Evolutionary conservation across 2,329 filamentous ascomycete species (phyloP).

Genomic region (Hypoxylon sp.): DNA sequence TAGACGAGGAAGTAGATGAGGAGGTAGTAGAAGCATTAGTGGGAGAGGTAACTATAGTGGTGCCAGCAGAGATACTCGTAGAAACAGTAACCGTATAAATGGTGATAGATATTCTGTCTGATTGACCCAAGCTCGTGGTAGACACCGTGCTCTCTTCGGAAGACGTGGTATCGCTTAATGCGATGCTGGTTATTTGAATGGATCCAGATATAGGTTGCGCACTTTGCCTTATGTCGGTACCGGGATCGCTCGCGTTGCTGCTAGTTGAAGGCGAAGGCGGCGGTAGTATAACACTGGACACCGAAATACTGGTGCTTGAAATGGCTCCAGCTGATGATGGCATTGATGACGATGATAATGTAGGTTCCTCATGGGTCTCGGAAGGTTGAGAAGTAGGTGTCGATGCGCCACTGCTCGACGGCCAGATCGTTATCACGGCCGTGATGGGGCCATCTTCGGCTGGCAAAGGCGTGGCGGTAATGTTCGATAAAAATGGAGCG

Average conservation of each 20-base stretch:
- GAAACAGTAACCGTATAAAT: neutral
- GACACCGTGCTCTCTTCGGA: neutral
- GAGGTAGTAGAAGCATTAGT: neutral
- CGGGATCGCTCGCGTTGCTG: neutral
- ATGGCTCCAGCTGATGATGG: neutral
- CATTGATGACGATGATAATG: neutral
- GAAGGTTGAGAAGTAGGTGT: neutral
- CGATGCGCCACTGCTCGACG: neutral
- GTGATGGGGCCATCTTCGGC: neutral
- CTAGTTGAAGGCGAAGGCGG: neutral
- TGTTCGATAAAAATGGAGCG: neutral
- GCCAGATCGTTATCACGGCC: neutral
- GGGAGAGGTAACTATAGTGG: neutral
- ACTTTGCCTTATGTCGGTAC: neutral
- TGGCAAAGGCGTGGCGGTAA: slow-evolving; percentile 1
- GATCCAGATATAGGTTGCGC: neutral
- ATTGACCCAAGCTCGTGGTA: neutral
- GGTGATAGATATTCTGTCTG: neutral
- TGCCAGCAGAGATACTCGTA: neutral
- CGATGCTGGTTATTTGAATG: neutral
- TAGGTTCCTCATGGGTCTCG: neutral
- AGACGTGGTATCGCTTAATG: neutral
- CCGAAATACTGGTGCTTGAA: neutral
- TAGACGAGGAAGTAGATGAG: neutral
- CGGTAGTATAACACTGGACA: neutral